Evolutionary conservation across 345 rosid species (phyloP).

Genomic region (Eucalyptus marginata): DNA sequence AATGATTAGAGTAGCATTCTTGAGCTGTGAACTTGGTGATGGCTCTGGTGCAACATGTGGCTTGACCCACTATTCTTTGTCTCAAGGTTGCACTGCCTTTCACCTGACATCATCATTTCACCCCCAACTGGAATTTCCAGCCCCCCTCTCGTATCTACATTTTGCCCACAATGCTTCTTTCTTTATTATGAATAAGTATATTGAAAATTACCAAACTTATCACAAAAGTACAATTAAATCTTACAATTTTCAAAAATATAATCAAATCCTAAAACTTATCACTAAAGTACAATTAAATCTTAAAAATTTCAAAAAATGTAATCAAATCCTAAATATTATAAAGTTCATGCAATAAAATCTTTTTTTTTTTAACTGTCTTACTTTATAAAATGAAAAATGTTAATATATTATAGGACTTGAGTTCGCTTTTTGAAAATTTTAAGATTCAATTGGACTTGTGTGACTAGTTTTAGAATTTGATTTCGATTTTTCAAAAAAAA

Average conservation of each 20-base stretch:
- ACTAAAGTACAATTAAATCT: too few relatives aligned
- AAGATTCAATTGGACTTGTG: accelerated
- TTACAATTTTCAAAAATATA: too few relatives aligned
- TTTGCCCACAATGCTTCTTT: neutral
- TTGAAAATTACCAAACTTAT: too few relatives aligned
- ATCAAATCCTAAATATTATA: too few relatives aligned
- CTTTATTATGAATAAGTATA: too few relatives aligned
- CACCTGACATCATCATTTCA: neutral
- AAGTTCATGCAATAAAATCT: too few relatives aligned
- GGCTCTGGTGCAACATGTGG: neutral
- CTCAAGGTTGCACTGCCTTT: neutral
- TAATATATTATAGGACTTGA: accelerated
- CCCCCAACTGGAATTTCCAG: neutral
- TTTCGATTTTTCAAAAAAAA: too few relatives aligned
- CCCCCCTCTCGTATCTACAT: neutral
- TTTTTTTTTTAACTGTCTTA: too few relatives aligned
- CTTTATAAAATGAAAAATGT: accelerated
- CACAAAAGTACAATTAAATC: accelerated
- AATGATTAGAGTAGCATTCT: neutral
- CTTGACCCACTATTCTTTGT: neutral
- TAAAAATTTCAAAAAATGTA: accelerated
- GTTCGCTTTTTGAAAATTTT: too few relatives aligned
- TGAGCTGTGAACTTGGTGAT: neutral
- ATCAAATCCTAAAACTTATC: accelerated
- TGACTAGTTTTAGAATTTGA: too few relatives aligned